Base-by-base conservation (phyloP, 352 stramenopile genomes). In the Pythium coloratum region DNA sequence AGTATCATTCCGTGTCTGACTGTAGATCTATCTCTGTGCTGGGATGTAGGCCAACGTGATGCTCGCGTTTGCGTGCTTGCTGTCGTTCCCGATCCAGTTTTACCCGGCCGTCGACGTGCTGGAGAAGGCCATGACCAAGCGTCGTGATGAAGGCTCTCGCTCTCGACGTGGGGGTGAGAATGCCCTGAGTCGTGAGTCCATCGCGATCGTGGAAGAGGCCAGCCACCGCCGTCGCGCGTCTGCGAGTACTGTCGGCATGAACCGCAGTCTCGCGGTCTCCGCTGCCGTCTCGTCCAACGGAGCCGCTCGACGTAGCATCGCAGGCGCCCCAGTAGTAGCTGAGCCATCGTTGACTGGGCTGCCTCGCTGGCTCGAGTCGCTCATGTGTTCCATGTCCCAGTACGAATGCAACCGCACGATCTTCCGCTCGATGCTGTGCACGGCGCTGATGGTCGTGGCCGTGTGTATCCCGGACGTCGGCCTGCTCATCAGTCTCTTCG, bases 21-120 rank as follows among this genome's bases (percentile, higher is more conserved):
- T 44, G 36, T 18, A 0, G 8, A 3, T 44, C 8, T 64, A 20
- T 24, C 33, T 40, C n/a, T 67, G 42, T 56, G 16, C 10, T 9
- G 20, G 16, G 0, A 10, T 20, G 10, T 68, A 89, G 81, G 81
- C 83, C 9, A 93, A 93, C 56, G 61, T 88, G 3, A 65, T 90
- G 44, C 76, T 93, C 5, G 83, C 85, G 6, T 89, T 91, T 55
- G 82, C 85, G 26, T 93, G 85, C 36, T 69, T 88, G 10, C 75
- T 93, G 8, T 91, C 85, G 18, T 93, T 93, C 64, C 85, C 85
- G 12, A 93, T 91, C 62, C 85, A 93, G 59, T 90, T 93, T 34
- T 93, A 92, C 59, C 85, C 85, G 9, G 85, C 85, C 2, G 85
- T 93, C 38, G 80, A 87, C 40, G 81, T 91, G 18, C 70, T 93